Base-by-base conservation (phyloP, 139 green algal species). In the Volvox reticuliferus region DNA sequence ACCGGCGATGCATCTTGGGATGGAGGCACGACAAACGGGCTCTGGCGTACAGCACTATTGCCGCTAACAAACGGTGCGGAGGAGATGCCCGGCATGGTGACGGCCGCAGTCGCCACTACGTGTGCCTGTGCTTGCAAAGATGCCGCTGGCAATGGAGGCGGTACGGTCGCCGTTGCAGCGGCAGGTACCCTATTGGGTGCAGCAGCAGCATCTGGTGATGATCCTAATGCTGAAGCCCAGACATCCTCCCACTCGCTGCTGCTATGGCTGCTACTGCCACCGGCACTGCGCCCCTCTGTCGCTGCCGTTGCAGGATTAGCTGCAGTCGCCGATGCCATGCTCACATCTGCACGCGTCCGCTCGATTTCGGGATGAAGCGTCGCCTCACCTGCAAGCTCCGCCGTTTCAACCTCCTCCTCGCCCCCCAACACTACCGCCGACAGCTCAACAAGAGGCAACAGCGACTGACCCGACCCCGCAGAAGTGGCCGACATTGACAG, bases 161-260 rank as follows among this genome's bases (percentile, higher is more conserved):
- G 12, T 12, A 19, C 62, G 19, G 24, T 73, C 65, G 65, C 21
- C 65, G 24, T 73, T 12, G 65, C 21, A 24, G 21, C 65, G 65
- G 65, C 65, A 28, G 24, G 21, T 9, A 73, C 12, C 65, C 0
- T 44, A 50, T 86, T 86, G 44, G 79, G 71, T 2, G 71, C 50
- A 3, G 73, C 73, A 32, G 79, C n/a, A 55, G 44, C 44, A 55
- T 55, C 9, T 55, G 44, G 44, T 9, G 14, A 33, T 21, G 63
- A 35, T 22, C 33, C 14, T 22, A 62, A 33, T 2, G 82, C 35
- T 17, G 63, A 21, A 16, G 85, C 85, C 85, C 85, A 89, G 3
- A 82, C 85, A 30, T 89, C 85, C 85, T 89, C 85, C 85, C 85
- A 89, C 24, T 75, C 36, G 63, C 82, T 26, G 62, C 82, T 65